phyloP scores from a whole-genome alignment of 768 basidiomycete genomes.

The Trametes meyenii region DNA sequence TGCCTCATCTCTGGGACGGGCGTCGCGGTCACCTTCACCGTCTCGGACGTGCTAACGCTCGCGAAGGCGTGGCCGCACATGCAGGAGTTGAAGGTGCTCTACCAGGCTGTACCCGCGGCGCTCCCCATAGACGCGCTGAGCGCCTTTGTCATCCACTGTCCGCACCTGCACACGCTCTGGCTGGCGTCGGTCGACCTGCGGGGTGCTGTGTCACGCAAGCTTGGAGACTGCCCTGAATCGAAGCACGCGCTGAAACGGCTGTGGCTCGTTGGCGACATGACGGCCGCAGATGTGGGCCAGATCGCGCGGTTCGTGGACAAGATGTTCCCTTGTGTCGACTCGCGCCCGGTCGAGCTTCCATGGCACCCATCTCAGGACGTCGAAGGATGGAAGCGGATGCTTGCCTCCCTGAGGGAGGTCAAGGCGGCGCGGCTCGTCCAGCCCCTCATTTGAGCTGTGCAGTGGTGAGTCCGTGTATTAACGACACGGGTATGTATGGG shows the following conservation, averaged over 20 bases:
- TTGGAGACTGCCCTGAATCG: not conserved
- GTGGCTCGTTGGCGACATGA: constrained; percentile 1
- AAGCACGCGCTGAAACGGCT: not conserved
- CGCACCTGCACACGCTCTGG: constrained; percentile 5
- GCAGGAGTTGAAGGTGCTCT: constrained; percentile 5
- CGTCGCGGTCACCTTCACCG: constrained; percentile 2
- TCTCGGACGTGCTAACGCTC: not conserved
- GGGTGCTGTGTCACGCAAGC: not conserved
- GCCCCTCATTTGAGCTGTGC: too few species aligned
- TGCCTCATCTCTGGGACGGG: constrained; percentile 3
- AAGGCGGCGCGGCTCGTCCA: too few species aligned
- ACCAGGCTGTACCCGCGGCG: constrained; percentile 3
- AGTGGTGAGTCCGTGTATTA: too few species aligned
- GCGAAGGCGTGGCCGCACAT: constrained; percentile 3
- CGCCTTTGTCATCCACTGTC: constrained; percentile 2
- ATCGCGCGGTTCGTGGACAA: constrained; percentile 7
- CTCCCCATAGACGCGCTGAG: constrained; percentile 11
- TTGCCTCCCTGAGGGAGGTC: not conserved
- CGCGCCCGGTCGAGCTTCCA: constrained; percentile 5
- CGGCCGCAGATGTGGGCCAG: not conserved
- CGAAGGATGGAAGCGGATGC: constrained; percentile 2
- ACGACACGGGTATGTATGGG: too few species aligned
- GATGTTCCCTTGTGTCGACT: constrained; percentile 7
- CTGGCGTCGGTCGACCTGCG: constrained; percentile 10
- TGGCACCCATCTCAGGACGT: constrained; percentile 5